Conservation (phyloP, 352 stramenopile species). For the Pythium folliculosum region DNA sequence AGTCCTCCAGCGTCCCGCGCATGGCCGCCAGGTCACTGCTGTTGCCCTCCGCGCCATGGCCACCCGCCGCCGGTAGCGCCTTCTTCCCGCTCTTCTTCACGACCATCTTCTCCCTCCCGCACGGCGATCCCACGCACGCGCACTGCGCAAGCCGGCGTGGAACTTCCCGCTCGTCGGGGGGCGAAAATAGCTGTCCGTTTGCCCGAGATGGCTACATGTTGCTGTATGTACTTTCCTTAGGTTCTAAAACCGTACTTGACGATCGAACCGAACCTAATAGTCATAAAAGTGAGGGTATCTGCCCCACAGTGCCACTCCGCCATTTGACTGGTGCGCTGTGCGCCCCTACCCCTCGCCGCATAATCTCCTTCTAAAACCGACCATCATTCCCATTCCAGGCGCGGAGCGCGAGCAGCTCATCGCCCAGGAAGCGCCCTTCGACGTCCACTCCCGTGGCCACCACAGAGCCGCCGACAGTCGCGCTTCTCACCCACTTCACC, state of each 20-base stretch:
- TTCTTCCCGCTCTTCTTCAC: conserved; percentile 42
- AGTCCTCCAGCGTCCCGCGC: conserved; percentile 42
- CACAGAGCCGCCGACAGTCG: conserved; percentile 2
- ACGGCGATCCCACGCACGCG: too few relatives aligned
- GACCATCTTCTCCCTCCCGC: conserved; percentile 6
- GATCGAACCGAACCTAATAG: too few relatives aligned
- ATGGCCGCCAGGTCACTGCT: conserved; percentile 25
- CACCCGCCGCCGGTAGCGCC: background rate
- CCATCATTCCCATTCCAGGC: conserved; percentile 11
- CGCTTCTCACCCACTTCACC: background rate
- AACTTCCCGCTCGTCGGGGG: too few relatives aligned
- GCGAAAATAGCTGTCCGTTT: background rate
- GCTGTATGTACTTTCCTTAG: conserved; percentile 11
- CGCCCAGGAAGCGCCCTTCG: conserved; percentile 2
- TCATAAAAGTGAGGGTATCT: too few relatives aligned
- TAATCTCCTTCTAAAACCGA: background rate
- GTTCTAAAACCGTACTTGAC: background rate
- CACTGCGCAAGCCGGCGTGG: too few relatives aligned
- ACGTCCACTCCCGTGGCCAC: background rate
- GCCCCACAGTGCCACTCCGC: too few relatives aligned
- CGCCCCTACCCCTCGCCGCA: background rate
- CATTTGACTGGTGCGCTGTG: conserved; percentile 19
- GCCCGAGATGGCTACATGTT: conserved; percentile 23
- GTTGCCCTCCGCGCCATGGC: conserved; percentile 27
- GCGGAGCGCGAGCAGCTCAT: background rate